phyloP scores from a whole-genome alignment of 2,329 filamentous ascomycete species.

The Aureobasidium leucospermi region DNA sequence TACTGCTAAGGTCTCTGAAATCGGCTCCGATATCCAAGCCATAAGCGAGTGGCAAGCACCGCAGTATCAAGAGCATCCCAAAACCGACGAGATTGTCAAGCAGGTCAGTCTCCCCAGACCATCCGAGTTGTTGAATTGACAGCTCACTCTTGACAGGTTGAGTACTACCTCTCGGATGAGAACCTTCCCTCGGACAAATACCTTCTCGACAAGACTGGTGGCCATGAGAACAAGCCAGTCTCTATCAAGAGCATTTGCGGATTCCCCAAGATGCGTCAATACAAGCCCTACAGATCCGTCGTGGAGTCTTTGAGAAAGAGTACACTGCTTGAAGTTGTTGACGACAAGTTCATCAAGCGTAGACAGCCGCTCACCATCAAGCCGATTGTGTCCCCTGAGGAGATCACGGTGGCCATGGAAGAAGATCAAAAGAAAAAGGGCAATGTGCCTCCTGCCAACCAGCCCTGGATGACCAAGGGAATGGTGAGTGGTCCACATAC shows the following conservation, averaged over 20 bases:
- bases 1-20: neutral
- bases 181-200: conserved; percentile 38
- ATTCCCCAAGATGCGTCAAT: conserved; percentile 41
- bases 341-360: conserved; percentile 36
- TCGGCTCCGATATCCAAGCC: neutral
- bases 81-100: conserved; percentile 18
- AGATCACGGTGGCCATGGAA: conserved; percentile 14
- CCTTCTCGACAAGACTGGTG: conserved; percentile 34
- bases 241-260: conserved; percentile 36
- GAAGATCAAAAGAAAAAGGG: conserved; percentile 26
- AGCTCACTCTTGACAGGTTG: conserved; percentile 29
- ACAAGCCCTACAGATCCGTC: conserved; percentile 34
- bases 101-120: conserved; percentile 11
- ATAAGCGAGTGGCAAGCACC: neutral
- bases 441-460: conserved; percentile 17
- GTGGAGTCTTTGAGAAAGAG: conserved; percentile 35
- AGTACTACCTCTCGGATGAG: conserved; percentile 44
- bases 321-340: conserved; percentile 34
- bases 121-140: neutral
- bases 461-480: conserved; percentile 33
- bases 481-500: conserved; percentile 22
- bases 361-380: conserved; percentile 30
- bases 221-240: conserved; percentile 35
- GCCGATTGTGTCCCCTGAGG: conserved; percentile 20
- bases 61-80: conserved; percentile 16